Base-by-base conservation (phyloP, 2,329 filamentous ascomycete genomes). In the Coleophoma cylindrospora region DNA sequence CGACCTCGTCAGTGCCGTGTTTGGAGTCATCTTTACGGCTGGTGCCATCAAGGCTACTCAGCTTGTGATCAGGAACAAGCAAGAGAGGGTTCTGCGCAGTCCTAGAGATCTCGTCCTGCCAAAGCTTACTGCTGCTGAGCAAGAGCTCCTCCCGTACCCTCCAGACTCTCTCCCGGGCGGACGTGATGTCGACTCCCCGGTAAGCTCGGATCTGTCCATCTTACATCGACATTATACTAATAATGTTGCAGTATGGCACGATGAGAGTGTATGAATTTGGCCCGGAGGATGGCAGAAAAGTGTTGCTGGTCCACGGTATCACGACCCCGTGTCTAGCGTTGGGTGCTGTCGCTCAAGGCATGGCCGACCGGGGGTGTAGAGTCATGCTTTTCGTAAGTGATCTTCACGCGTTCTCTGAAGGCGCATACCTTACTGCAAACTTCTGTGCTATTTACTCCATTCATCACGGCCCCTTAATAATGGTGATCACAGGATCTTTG, bases 261-360 rank as follows among this genome's bases (percentile, higher is more conserved):
- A 78, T 89, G 54, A 73, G 83, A 40, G 82, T 88, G 3, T 91
- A 89, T 64, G 89, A 94, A 71, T 92, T 84, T 79, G 89, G 89
- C 0, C 86, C 86, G 0, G 76, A 81, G 50, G 70, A 77, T 46
- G 87, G 87, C 2, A 76, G 81, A 33, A 89, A 83, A 60, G 82
- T 91, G 1, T 69, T 92, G 11, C 70, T 92, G 34, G 70, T 94
- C 12, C 89, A 91, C 65, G 89, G 89, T 4, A 89, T 92, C 60
- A 87, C 83, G 43, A 92, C 87, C 12, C 88, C 89, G 1, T 83
- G 81, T 54, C 72, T 90, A 46, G 77, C 86, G 0, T 68, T 91
- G 21, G 82, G 81, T 2, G 76, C 80, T 43, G 65, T 92, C 36
- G 86, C 84, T 9, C 73, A 81, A 62, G 78, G 75, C 50, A 72